Evolutionary conservation across 2,329 filamentous ascomycete genomes (phyloP).

Genomic region (Cyphellophora europaea): DNA sequence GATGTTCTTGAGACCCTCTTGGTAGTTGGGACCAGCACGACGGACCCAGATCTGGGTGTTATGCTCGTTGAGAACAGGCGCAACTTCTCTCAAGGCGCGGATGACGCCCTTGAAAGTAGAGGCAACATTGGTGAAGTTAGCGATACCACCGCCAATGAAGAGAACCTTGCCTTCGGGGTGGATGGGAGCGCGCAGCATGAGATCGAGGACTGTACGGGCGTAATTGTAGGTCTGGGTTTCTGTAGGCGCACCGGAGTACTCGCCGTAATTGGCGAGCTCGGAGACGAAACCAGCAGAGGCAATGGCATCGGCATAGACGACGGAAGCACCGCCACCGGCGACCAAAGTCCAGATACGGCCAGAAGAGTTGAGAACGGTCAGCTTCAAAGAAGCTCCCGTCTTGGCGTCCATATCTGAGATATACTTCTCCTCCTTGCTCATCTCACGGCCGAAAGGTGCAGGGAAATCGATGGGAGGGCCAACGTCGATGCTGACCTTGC

Average conservation of each 20-base stretch:
- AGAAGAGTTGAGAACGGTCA: slow-evolving; percentile 84
- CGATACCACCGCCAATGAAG: slow-evolving; percentile 99
- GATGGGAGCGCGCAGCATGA: slow-evolving; percentile 87
- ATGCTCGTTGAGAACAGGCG: slow-evolving; percentile 81
- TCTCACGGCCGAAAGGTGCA: slow-evolving; percentile 94
- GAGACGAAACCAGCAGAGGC: slow-evolving; percentile 90
- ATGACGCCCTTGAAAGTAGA: slow-evolving; percentile 99
- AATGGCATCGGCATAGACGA: slow-evolving; percentile 98
- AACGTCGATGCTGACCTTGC: slow-evolving; percentile 87
- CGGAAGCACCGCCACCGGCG: slow-evolving; percentile 97
- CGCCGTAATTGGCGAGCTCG: slow-evolving; percentile 98
- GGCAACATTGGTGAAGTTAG: slow-evolving; percentile 99
- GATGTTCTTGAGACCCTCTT: slow-evolving; percentile 99
- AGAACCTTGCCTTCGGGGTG: slow-evolving; percentile 91
- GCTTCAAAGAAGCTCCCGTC: slow-evolving; percentile 97
- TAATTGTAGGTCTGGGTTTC: slow-evolving; percentile 99
- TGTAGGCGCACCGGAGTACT: slow-evolving; percentile 97
- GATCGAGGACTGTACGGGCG: slow-evolving; percentile 88
- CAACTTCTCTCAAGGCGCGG: slow-evolving; percentile 83
- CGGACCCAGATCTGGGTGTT: slow-evolving; percentile 97
- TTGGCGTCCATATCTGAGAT: slow-evolving; percentile 98
- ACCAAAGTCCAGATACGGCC: slow-evolving; percentile 98
- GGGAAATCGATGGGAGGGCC: slow-evolving; percentile 98
- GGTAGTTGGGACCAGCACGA: slow-evolving; percentile 91
- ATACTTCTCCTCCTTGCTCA: slow-evolving; percentile 98